Conservation (phyloP, 441 rosid species). For the Aleurites moluccanus region DNA sequence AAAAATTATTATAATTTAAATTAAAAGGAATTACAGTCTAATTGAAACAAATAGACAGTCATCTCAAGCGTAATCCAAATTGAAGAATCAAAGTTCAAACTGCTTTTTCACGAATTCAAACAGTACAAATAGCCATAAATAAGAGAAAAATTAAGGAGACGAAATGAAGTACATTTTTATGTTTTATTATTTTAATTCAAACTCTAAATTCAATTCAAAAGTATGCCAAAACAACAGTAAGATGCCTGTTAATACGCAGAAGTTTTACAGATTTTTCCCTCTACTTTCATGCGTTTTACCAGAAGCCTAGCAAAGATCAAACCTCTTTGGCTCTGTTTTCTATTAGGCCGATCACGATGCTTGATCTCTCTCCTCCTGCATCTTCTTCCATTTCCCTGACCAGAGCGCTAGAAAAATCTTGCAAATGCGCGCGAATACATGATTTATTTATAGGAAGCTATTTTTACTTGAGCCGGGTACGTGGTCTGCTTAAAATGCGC, state of each 20-base stretch:
- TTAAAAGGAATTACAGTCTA: neutral
- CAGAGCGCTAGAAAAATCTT: slow-evolving; percentile 9
- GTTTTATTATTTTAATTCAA: neutral
- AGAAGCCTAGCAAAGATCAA: slow-evolving; percentile 24
- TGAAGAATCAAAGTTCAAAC: neutral
- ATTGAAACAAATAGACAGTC: neutral
- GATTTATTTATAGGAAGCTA: slow-evolving; percentile 11
- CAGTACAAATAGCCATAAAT: neutral
- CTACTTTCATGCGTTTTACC: slow-evolving; percentile 27
- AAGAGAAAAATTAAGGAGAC: neutral
- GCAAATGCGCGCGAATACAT: slow-evolving; percentile 41
- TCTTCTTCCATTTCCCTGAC: slow-evolving; percentile 78
- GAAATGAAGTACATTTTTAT: neutral
- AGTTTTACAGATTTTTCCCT: neutral
- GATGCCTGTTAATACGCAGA: neutral
- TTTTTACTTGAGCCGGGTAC: slow-evolving; percentile 9
- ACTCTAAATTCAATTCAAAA: neutral
- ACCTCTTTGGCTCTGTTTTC: slow-evolving; percentile 99
- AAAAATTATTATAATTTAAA: neutral
- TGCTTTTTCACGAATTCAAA: neutral
- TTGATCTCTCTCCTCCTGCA: slow-evolving; percentile 78
- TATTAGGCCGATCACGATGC: slow-evolving; percentile 77
- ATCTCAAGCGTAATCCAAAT: neutral
- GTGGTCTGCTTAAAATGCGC: slow-evolving; percentile 17
- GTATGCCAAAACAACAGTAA: slow-evolving; percentile 1